Evolutionary conservation across 2,329 filamentous ascomycete genomes (phyloP).

Genomic region (Sporothrix protearum): DNA sequence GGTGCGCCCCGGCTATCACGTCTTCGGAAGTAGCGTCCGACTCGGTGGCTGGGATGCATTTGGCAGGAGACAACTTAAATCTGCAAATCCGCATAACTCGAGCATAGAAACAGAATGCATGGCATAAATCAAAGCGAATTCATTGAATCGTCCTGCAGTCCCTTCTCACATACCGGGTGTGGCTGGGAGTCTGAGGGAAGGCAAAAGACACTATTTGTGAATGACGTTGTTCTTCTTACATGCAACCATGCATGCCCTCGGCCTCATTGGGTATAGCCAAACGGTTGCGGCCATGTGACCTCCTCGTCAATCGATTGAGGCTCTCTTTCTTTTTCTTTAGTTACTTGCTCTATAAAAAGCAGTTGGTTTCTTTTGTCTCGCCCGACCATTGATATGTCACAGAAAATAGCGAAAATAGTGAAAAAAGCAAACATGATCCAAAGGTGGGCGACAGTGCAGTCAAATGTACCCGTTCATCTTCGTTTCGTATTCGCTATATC

Average conservation of each 20-base stretch:
- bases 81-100: neutral
- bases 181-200: neutral
- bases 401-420: neutral
- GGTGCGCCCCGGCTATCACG: neutral
- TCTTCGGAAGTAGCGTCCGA: neutral
- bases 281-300: neutral
- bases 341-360: neutral
- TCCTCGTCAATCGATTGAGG: neutral
- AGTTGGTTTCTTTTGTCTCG: neutral
- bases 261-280: neutral
- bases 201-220: neutral
- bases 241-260: neutral
- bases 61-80: neutral
- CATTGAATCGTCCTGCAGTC: neutral
- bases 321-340: conserved; percentile 1
- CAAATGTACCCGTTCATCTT: neutral
- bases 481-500: neutral
- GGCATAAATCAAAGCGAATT: neutral
- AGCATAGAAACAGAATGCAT: neutral
- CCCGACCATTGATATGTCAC: neutral
- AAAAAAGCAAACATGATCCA: conserved; percentile 2
- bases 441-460: neutral
- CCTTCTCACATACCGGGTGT: neutral
- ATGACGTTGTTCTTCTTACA: neutral
- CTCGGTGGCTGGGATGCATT: neutral